phyloP scores from a whole-genome alignment of 2,329 filamentous ascomycete species.

The Coniochaeta ligniaria region DNA sequence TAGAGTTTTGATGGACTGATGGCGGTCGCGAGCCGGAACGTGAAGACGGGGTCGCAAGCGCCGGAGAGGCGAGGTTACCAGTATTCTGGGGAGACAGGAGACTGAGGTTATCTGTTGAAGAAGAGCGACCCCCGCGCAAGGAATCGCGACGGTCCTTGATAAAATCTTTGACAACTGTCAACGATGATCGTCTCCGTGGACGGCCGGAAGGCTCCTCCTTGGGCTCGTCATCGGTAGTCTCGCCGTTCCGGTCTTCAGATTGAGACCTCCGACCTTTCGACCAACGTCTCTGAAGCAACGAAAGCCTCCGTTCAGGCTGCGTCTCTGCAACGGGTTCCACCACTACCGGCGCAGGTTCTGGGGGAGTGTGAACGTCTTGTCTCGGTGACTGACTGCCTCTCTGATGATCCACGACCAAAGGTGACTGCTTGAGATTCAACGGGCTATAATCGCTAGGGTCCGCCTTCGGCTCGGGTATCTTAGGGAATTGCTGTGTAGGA shows the following conservation, averaged over 20 bases:
- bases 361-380: slow-evolving; percentile 2
- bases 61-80: slow-evolving; percentile 14
- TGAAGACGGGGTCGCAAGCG: slow-evolving; percentile 18
- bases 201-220: slow-evolving; percentile 16
- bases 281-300: slow-evolving; percentile 39
- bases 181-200: slow-evolving; percentile 45
- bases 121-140: slow-evolving; percentile 32
- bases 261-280: slow-evolving; percentile 33
- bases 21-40: slow-evolving; percentile 40
- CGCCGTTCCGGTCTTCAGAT: slow-evolving; percentile 23
- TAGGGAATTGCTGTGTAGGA: slow-evolving; percentile 34
- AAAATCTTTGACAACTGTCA: slow-evolving; percentile 53
- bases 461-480: slow-evolving; percentile 30
- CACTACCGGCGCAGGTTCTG: background rate
- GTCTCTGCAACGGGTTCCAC: background rate
- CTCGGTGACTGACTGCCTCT: slow-evolving; percentile 19
- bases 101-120: slow-evolving; percentile 35
- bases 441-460: slow-evolving; percentile 37
- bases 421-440: slow-evolving; percentile 51
- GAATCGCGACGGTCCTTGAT: slow-evolving; percentile 53
- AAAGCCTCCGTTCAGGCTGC: slow-evolving; percentile 25
- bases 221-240: slow-evolving; percentile 21
- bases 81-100: slow-evolving; percentile 16
- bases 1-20: slow-evolving; percentile 40
- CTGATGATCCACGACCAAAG: slow-evolving; percentile 51